A percentile compares a stretch with the other conserved stretches of the same genome.
Evolutionary conservation across 2,329 filamentous ascomycete genomes (phyloP).

Genomic region (Aureobasidium musti): DNA sequence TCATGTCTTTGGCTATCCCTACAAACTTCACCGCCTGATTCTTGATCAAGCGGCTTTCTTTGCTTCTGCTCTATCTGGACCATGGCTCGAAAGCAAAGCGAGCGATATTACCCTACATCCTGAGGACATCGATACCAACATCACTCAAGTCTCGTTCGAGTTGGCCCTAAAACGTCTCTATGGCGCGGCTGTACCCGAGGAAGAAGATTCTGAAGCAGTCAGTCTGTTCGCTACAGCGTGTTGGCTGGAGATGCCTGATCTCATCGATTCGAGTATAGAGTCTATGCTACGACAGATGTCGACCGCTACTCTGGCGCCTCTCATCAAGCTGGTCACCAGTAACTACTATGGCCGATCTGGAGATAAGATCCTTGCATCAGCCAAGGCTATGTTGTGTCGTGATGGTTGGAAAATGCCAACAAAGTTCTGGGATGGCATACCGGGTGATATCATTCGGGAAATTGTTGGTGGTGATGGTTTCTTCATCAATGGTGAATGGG

Average conservation of each 20-base stretch:
- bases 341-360: conserved; percentile 60
- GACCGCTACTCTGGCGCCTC: conserved; percentile 50
- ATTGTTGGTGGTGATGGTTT: conserved; percentile 62
- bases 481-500: conserved; percentile 60
- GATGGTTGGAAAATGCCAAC: conserved; percentile 60
- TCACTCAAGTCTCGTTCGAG: conserved; percentile 57
- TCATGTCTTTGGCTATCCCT: conserved; percentile 55
- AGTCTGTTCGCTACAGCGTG: conserved; percentile 59
- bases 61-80: conserved; percentile 55
- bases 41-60: conserved; percentile 61
- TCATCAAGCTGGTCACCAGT: conserved; percentile 57
- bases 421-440: conserved; percentile 59
- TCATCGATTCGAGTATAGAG: conserved; percentile 57
- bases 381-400: conserved; percentile 60
- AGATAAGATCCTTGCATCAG: conserved; percentile 57
- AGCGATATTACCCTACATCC: conserved; percentile 57
- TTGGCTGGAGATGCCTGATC: conserved; percentile 61
- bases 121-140: conserved; percentile 57
- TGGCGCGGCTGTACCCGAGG: conserved; percentile 51
- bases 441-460: conserved; percentile 59
- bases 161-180: conserved; percentile 58
- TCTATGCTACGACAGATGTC: conserved; percentile 59
- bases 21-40: conserved; percentile 57
- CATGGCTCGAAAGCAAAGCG: conserved; percentile 57
- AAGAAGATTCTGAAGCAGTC: conserved; percentile 56